These are phyloP conservation scores for Curvularia sp. DNA, from an alignment of 2,329 filamentous ascomycete genomes.

Conservation along the genomic window DNA sequence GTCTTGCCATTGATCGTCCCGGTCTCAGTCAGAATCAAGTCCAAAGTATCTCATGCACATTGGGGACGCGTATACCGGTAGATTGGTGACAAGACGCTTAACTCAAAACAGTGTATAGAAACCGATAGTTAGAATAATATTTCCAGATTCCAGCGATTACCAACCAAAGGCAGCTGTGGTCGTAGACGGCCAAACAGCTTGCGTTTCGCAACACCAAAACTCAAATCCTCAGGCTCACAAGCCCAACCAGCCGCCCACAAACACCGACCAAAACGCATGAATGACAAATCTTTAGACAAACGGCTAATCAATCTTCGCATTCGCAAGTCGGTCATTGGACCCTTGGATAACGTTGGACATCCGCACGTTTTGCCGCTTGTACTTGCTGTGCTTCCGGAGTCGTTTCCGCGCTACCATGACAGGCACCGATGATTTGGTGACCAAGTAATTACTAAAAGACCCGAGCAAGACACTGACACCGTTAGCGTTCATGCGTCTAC, in stretches of 20 bases:
- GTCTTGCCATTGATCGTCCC: constrained; percentile 9
- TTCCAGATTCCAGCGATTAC: constrained; percentile 28
- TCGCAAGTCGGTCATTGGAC: constrained; percentile 70
- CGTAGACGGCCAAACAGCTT: constrained; percentile 40
- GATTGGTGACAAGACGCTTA: constrained; percentile 21
- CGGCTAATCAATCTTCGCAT: constrained; percentile 74
- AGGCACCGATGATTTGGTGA: constrained; percentile 94
- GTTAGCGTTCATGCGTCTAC: constrained; percentile 32
- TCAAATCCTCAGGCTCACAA: constrained; percentile 22
- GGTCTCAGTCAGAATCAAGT: constrained; percentile 11
- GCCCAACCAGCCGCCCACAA: constrained; percentile 17
- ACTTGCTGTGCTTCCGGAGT: constrained; percentile 84
- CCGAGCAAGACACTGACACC: constrained; percentile 81
- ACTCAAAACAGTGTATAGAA: constrained; percentile 20
- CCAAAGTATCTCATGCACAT: constrained; percentile 33
- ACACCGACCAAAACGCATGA: constrained; percentile 29
- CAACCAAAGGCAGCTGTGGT: constrained; percentile 29
- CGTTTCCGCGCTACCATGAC: constrained; percentile 98
- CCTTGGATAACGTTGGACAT: constrained; percentile 84
- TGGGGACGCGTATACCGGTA: constrained; percentile 23
- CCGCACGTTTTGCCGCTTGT: constrained; percentile 72
- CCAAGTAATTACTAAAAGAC: constrained; percentile 96
- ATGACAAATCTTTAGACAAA: constrained; percentile 46
- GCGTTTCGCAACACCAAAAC: constrained; percentile 41
- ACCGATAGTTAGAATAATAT: constrained; percentile 25